Percentiles rank a stretch among this genome's conserved stretches.
phyloP scores from a whole-genome alignment of 805 yeast genomes.

The Zygotorulaspora danielsina region DNA sequence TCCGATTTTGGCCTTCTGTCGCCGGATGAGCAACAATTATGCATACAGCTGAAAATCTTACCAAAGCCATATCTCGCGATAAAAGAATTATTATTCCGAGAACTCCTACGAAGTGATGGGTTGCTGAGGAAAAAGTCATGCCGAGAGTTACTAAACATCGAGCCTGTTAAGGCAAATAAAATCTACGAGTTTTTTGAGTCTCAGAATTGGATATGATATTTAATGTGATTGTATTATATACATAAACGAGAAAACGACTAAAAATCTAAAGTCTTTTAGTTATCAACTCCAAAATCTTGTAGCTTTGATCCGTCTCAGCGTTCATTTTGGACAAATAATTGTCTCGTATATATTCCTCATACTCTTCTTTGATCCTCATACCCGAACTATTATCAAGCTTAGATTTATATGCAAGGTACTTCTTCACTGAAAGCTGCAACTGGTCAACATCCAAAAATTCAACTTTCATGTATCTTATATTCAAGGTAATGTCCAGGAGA shows the following conservation, averaged over 20 bases:
- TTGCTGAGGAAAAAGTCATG: conserved; percentile 76
- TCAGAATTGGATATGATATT: conserved; percentile 71
- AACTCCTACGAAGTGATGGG: conserved; percentile 82
- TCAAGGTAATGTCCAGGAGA: conserved; percentile 56
- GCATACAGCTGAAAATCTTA: conserved; percentile 74
- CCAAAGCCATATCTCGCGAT: conserved; percentile 95
- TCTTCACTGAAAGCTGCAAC: conserved; percentile 67
- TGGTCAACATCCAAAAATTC: conserved; percentile 44
- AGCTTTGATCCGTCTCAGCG: conserved; percentile 29
- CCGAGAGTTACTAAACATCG: conserved; percentile 78
- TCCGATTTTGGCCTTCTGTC: conserved; percentile 79
- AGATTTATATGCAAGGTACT: conserved; percentile 56
- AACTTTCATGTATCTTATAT: conserved; percentile 51
- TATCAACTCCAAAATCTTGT: conserved; percentile 31
- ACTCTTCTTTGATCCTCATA: conserved; percentile 36
- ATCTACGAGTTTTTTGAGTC: conserved; percentile 89
- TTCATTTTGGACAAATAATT: conserved; percentile 32
- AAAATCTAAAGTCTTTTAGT: conserved; percentile 28
- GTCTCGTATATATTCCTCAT: conserved; percentile 34
- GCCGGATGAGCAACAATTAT: conserved; percentile 81
- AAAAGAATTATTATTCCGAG: conserved; percentile 84
- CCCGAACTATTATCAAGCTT: conserved; percentile 39
- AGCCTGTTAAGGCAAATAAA: conserved; percentile 77
- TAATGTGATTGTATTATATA: conserved; percentile 5
- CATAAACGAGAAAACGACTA: too few relatives aligned